phyloP scores from a whole-genome alignment of 2,329 filamentous ascomycete species.

The Macrophomina tecta region DNA sequence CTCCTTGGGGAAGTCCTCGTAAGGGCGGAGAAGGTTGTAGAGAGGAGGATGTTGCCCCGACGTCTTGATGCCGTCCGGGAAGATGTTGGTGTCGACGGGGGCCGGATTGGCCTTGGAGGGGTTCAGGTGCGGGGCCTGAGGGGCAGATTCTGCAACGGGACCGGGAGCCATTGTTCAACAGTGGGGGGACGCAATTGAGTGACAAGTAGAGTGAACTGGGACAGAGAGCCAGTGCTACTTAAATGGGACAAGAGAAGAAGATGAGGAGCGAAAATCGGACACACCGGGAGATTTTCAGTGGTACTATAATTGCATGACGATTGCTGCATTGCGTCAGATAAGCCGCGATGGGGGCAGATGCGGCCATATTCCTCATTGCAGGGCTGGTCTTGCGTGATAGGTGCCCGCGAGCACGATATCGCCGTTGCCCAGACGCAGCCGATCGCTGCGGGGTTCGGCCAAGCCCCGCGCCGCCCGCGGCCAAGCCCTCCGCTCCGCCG shows the following conservation, averaged over 20 bases:
- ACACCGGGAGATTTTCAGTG: neutral
- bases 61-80: slow-evolving; percentile 70
- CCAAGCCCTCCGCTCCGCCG: slow-evolving; percentile 26
- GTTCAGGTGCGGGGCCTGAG: slow-evolving; percentile 21
- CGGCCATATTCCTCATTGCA: slow-evolving; percentile 20
- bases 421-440: slow-evolving; percentile 11
- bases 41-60: slow-evolving; percentile 76
- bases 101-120: slow-evolving; percentile 21
- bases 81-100: slow-evolving; percentile 49
- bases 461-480: neutral
- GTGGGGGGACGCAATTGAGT: slow-evolving; percentile 1
- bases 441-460: slow-evolving; percentile 25
- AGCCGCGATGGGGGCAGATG: slow-evolving; percentile 1
- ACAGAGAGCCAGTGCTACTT: neutral
- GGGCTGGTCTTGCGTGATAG: slow-evolving; percentile 28
- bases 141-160: slow-evolving; percentile 24
- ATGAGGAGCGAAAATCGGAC: slow-evolving; percentile 15
- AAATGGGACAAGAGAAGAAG: slow-evolving; percentile 7
- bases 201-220: slow-evolving; percentile 5
- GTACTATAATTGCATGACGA: slow-evolving; percentile 22
- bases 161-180: slow-evolving; percentile 24
- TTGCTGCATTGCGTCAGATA: slow-evolving; percentile 12
- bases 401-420: slow-evolving; percentile 26
- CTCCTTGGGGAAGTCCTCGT: slow-evolving; percentile 71
- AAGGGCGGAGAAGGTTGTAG: slow-evolving; percentile 69